Percentiles rank a stretch among this genome's conserved stretches.
phyloP scores from a whole-genome alignment of 129 eudicot genomes.

The Tanacetum coccineum region DNA sequence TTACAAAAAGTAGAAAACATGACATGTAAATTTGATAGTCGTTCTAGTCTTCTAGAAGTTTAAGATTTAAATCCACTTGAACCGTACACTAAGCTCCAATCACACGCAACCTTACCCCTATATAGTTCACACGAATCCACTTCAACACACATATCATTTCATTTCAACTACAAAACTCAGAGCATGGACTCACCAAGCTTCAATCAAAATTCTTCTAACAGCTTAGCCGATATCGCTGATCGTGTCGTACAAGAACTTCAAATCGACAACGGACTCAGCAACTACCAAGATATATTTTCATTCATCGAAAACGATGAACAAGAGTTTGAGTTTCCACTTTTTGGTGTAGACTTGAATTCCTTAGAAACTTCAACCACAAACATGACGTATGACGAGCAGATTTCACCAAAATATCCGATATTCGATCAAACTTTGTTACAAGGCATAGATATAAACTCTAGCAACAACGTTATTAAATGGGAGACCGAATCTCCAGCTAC shows the following conservation, averaged over 20 bases:
- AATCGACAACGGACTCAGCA: conserved; percentile 9
- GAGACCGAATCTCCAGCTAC: conserved; percentile 1
- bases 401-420: conserved; percentile 54
- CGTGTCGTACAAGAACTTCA: conserved; percentile 50
- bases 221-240: conserved; percentile 48
- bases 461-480: neutral
- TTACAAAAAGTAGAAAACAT: too few species aligned
- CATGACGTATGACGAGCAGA: conserved; percentile 43
- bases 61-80: neutral
- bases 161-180: neutral
- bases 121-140: conserved; percentile 12
- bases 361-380: conserved; percentile 32
- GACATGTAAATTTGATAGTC: conserved; percentile 3
- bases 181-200: conserved; percentile 48
- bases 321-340: conserved; percentile 63
- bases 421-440: conserved; percentile 41
- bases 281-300: conserved; percentile 16
- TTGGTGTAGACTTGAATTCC: conserved; percentile 14
- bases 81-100: too few species aligned
- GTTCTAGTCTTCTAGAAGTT: conserved; percentile 5
- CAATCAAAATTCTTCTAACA: conserved; percentile 41
- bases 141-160: neutral
- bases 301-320: conserved; percentile 20
- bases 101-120: conserved; percentile 4
- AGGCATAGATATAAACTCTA: neutral